Percentiles rank a stretch among this genome's conserved stretches.
phyloP scores from a whole-genome alignment of 495 filamentous ascomycete genomes.

The Stereocaulon alpinum region DNA sequence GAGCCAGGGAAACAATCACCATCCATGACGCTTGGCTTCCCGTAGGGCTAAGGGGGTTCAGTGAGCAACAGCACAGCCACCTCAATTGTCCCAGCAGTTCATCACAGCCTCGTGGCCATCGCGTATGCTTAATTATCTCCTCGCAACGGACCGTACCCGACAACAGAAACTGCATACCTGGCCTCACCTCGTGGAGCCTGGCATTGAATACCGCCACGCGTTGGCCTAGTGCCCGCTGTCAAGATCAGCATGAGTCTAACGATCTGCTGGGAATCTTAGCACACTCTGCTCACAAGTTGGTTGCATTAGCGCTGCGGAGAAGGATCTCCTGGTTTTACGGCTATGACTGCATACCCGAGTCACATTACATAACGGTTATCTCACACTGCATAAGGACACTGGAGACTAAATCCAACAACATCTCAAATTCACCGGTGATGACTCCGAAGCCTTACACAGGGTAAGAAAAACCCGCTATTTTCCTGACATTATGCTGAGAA shows the following conservation, averaged over 20 bases:
- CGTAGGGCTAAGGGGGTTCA: background rate
- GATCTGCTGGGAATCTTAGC: background rate
- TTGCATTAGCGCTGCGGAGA: slow-evolving; percentile 6
- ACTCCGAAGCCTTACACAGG: background rate
- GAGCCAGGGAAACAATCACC: background rate
- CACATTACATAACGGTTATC: slow-evolving; percentile 1
- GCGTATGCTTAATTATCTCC: slow-evolving; percentile 2
- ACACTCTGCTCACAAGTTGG: background rate
- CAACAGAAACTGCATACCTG: background rate
- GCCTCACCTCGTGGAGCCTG: slow-evolving; percentile 8
- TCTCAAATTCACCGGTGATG: background rate
- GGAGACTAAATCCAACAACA: background rate
- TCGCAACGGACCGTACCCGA: slow-evolving; percentile 1
- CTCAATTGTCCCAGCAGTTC: background rate
- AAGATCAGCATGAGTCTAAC: slow-evolving; percentile 7
- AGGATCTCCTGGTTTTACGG: background rate
- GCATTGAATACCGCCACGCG: slow-evolving; percentile 15
- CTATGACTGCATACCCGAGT: background rate
- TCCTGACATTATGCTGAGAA: background rate
- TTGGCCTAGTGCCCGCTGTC: slow-evolving; percentile 2
- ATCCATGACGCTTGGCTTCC: background rate
- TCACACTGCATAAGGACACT: background rate
- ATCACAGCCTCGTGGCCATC: slow-evolving; percentile 4
- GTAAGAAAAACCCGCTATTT: background rate
- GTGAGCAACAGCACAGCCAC: slow-evolving; percentile 4